phyloP scores from a whole-genome alignment of 2,329 filamentous ascomycete genomes.

The Aspergillus fumigatiaffinis region DNA sequence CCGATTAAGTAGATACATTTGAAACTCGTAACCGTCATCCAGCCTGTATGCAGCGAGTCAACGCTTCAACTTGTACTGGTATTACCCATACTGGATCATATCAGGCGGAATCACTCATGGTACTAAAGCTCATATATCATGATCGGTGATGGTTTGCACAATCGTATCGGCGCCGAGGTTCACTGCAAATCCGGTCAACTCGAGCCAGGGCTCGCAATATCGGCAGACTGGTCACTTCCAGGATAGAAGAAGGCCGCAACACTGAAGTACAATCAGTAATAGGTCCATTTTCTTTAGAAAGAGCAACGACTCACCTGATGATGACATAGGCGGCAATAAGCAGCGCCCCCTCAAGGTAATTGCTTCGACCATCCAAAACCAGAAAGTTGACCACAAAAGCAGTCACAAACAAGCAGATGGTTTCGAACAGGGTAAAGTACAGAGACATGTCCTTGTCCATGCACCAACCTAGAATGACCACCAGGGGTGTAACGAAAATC shows the following conservation, averaged over 20 bases:
- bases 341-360: conserved; percentile 75
- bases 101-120: background rate
- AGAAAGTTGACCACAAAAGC: conserved; percentile 83
- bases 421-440: conserved; percentile 60
- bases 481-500: conserved; percentile 71
- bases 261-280: conserved; percentile 11
- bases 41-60: background rate
- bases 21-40: background rate
- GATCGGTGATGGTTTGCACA: background rate
- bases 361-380: conserved; percentile 76
- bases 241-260: conserved; percentile 46
- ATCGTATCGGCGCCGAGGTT: background rate
- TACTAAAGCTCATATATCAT: background rate
- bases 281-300: background rate
- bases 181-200: background rate
- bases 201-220: conserved; percentile 18
- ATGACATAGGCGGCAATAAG: conserved; percentile 76
- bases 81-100: background rate
- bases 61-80: background rate
- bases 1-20: background rate
- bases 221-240: conserved; percentile 23
- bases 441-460: conserved; percentile 67
- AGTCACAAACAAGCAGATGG: conserved; percentile 73
- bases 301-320: conserved; percentile 53
- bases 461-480: conserved; percentile 75